Conservation (phyloP, 179 eudicot genomes). For the Drosera spatulata region DNA sequence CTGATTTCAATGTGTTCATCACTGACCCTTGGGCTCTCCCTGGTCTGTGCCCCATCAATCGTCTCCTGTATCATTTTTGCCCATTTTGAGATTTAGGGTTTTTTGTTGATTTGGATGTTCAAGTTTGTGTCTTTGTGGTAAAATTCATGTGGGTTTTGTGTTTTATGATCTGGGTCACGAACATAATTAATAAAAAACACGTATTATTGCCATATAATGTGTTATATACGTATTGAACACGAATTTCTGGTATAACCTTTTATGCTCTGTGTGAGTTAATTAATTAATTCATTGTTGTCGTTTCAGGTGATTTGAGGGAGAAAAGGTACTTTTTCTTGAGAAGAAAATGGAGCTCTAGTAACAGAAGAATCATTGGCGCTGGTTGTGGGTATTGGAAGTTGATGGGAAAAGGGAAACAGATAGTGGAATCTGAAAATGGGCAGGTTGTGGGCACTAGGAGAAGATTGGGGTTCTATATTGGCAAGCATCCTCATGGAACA, state of each 20-base stretch:
- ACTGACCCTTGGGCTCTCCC: conserved; percentile 28
- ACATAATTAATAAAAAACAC: too few species aligned
- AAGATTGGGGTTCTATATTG: conserved; percentile 13
- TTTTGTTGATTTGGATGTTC: too few species aligned
- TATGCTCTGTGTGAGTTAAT: too few species aligned
- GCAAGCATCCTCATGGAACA: conserved; percentile 1
- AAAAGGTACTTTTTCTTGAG: conserved; percentile 16
- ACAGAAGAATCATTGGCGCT: conserved; percentile 4
- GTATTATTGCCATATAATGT: too few species aligned
- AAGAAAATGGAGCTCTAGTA: neutral
- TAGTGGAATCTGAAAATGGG: neutral
- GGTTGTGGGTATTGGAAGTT: conserved; percentile 15
- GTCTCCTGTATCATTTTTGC: too few species aligned
- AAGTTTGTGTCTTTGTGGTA: too few species aligned
- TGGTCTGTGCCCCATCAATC: conserved; percentile 7
- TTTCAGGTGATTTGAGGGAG: conserved; percentile 18
- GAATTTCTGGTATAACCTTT: neutral
- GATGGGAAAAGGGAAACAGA: conserved; percentile 11
- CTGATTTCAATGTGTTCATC: conserved; percentile 16
- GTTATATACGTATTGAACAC: too few species aligned
- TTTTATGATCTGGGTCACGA: too few species aligned
- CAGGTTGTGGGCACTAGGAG: conserved; percentile 9
- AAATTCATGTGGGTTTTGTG: too few species aligned
- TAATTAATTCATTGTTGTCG: neutral
- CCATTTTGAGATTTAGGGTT: too few species aligned